Percentiles rank a stretch among this genome's conserved stretches.
These are phyloP conservation scores for Xerocomus brunneocitrinus DNA, from an alignment of 768 basidiomycete species.

Conservation along the genomic window DNA sequence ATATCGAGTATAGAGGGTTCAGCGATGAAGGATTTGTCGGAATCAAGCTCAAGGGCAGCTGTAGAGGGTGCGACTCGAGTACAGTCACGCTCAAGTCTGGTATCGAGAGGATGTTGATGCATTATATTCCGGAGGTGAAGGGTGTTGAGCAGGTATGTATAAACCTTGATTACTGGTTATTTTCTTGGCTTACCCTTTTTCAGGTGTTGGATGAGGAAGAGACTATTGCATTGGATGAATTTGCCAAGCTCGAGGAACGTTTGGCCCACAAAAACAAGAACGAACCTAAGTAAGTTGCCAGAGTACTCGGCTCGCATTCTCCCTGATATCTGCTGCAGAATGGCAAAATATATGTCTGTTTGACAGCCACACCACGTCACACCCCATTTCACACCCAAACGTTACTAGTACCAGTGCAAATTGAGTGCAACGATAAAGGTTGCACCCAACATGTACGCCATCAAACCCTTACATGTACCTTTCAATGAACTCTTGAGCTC, in stretches of 20 bases:
- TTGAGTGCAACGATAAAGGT: background rate
- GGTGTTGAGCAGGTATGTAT: conserved; percentile 81
- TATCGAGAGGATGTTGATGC: conserved; percentile 98
- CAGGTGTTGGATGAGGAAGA: conserved; percentile 92
- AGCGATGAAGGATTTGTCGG: conserved; percentile 78
- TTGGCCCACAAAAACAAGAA: conserved; percentile 42
- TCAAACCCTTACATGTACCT: background rate
- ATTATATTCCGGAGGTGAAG: conserved; percentile 96
- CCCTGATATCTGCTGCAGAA: conserved; percentile 37
- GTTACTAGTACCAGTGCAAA: too few species aligned
- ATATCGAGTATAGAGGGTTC: conserved; percentile 94
- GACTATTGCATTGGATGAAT: conserved; percentile 79
- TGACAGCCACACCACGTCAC: conserved; percentile 34
- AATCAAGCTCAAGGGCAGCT: conserved; percentile 94
- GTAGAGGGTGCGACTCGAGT: conserved; percentile 91
- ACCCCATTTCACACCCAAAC: background rate
- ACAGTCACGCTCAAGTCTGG: conserved; percentile 94
- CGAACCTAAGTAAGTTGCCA: conserved; percentile 43
- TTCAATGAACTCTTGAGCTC: background rate
- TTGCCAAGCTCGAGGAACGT: conserved; percentile 78
- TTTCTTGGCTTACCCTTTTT: conserved; percentile 6
- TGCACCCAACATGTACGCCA: background rate
- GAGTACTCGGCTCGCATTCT: background rate
- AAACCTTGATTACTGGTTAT: background rate
- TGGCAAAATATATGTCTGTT: conserved; percentile 82